Conservation (phyloP, 2,329 filamentous ascomycete genomes). For the Aureobasidium namibiae region DNA sequence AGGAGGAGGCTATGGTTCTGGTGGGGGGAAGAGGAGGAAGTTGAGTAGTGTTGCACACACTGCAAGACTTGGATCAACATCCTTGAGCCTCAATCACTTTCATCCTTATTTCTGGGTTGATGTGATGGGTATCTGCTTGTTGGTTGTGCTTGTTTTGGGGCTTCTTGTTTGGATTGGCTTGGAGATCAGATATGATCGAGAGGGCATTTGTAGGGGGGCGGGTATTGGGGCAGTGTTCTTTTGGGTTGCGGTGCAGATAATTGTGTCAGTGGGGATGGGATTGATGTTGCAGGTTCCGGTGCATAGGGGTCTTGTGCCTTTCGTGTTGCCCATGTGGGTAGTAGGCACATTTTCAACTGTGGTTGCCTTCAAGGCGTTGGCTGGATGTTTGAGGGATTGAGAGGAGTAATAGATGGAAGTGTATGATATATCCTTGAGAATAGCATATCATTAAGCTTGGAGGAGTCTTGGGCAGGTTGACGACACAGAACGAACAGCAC, state of each 20-base stretch:
- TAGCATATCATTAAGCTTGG: neutral
- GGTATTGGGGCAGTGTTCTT: neutral
- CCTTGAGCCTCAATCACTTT: neutral
- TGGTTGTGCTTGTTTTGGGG: neutral
- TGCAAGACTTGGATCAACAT: neutral
- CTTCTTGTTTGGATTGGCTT: neutral
- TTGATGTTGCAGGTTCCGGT: conserved; percentile 1
- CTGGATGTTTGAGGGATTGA: neutral
- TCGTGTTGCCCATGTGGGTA: conserved; percentile 1
- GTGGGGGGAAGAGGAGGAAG: neutral
- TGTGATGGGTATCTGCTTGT: neutral
- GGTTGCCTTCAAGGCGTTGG: neutral
- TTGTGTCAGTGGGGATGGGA: neutral
- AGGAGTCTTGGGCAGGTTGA: neutral
- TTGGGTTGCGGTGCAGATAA: conserved; percentile 7
- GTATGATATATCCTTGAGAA: neutral
- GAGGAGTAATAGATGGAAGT: neutral
- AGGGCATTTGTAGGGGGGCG: neutral
- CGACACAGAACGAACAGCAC: neutral
- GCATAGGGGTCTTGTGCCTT: neutral
- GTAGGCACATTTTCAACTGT: neutral
- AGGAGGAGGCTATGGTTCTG: neutral
- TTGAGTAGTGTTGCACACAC: neutral
- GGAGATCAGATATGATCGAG: neutral
- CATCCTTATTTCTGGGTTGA: conserved; percentile 1